Conservation (phyloP, 1,284 basidiomycete species). For the Heterobasidion occidentale region DNA sequence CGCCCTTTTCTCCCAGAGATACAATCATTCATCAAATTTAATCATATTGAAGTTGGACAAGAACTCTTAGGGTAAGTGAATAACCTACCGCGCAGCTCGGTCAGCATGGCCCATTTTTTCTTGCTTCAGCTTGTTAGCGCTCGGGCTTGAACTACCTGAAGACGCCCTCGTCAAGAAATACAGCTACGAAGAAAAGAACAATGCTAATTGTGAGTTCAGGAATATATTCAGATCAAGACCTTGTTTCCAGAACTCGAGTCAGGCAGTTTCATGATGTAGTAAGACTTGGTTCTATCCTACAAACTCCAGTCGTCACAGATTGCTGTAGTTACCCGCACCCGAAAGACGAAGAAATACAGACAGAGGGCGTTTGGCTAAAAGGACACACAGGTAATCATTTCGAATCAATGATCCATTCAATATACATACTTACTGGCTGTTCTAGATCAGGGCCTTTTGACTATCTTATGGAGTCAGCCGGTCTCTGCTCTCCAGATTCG, state of each 20-base stretch:
- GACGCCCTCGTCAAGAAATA: slow-evolving; percentile 29
- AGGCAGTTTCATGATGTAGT: slow-evolving; percentile 31
- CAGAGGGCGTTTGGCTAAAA: slow-evolving; percentile 54
- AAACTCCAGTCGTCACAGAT: not conserved
- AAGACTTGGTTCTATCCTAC: not conserved
- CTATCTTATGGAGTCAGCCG: slow-evolving; percentile 51
- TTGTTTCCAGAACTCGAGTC: not conserved
- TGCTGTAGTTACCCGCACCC: slow-evolving; percentile 21
- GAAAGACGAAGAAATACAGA: slow-evolving; percentile 44
- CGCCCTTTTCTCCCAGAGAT: slow-evolving; percentile 35
- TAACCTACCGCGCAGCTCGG: no score
- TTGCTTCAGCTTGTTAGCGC: slow-evolving; percentile 16
- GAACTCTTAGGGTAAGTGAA: slow-evolving; percentile 17
- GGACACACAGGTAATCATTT: slow-evolving; percentile 44
- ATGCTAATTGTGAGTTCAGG: slow-evolving; percentile 20
- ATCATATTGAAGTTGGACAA: slow-evolving; percentile 22
- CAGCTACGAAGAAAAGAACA: slow-evolving; percentile 22
- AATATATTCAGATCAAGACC: not conserved
- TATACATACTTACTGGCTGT: slow-evolving; percentile 21
- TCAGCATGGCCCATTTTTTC: no score
- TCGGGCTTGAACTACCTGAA: slow-evolving; percentile 21
- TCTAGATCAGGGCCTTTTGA: slow-evolving; percentile 35
- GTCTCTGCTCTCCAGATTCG: slow-evolving; percentile 51
- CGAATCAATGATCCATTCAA: not conserved
- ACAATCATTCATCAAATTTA: slow-evolving; percentile 21